Evolutionary conservation across 176 grass and related monocot genomes (phyloP).

Genomic region (Tillandsia leiboldiana): DNA sequence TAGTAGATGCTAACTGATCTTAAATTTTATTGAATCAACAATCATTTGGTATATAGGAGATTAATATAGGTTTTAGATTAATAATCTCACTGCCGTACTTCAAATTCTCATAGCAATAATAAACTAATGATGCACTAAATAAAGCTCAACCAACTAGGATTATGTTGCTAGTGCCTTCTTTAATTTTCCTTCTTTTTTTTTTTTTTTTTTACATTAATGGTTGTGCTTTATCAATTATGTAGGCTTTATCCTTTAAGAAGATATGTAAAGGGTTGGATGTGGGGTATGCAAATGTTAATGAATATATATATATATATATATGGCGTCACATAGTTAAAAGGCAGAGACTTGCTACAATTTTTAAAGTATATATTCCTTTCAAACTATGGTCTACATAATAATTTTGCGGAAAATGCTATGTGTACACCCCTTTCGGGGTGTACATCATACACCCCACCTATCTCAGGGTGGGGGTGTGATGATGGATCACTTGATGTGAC

Average conservation of each 20-base stretch:
- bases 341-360: not conserved
- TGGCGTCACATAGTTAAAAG: not conserved
- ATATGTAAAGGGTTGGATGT: constrained; percentile 3
- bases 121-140: constrained; percentile 8
- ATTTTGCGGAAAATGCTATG: too few species aligned
- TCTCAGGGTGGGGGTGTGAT: too few species aligned
- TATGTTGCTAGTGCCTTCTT: not conserved
- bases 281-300: not conserved
- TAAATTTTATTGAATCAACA: constrained; percentile 12
- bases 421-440: too few species aligned
- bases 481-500: too few species aligned
- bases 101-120: constrained; percentile 16
- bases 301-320: not conserved
- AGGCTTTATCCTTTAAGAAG: constrained; percentile 22
- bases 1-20: constrained; percentile 3
- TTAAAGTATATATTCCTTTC: constrained; percentile 30
- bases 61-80: constrained; percentile 9
- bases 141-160: not conserved
- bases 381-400: constrained; percentile 15
- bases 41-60: constrained; percentile 12
- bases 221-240: constrained; percentile 5
- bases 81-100: constrained; percentile 10
- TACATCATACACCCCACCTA: too few species aligned
- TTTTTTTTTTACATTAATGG: not conserved
- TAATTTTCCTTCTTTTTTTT: not conserved